Conservation (phyloP, 2,329 filamentous ascomycete species). For the Pseudocercospora macadamiae region DNA sequence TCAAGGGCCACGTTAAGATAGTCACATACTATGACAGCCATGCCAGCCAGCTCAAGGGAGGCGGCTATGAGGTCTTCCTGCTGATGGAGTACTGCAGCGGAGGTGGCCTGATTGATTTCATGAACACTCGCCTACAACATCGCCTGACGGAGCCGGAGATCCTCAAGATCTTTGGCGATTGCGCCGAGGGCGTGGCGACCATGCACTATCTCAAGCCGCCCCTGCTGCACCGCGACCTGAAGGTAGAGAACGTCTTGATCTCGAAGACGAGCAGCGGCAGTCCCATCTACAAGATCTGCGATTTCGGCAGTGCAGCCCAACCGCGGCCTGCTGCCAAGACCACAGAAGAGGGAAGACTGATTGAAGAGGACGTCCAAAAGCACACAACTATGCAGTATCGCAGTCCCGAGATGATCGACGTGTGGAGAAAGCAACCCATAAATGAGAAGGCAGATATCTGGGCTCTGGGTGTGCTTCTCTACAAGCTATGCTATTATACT, state of each 20-base stretch:
- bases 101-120: conserved; percentile 96
- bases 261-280: conserved; percentile 61
- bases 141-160: conserved; percentile 97
- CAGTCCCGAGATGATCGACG: conserved; percentile 98
- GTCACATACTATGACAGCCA: conserved; percentile 99
- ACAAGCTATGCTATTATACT: conserved; percentile 99
- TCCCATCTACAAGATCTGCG: conserved; percentile 90
- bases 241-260: conserved; percentile 97
- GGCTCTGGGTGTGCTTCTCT: conserved; percentile 91
- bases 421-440: conserved; percentile 93
- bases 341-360: conserved; percentile 82
- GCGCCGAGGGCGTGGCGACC: conserved; percentile 92
- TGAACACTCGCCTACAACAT: conserved; percentile 97
- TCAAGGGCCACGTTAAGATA: conserved; percentile 94
- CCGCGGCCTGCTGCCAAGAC: conserved; percentile 84
- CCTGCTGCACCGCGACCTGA: conserved; percentile 88
- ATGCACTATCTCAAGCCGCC: conserved; percentile 99
- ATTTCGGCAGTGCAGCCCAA: conserved; percentile 90
- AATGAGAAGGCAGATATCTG: conserved; percentile 99
- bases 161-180: conserved; percentile 92
- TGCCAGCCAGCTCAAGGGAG: conserved; percentile 87
- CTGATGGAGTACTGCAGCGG: conserved; percentile 98
- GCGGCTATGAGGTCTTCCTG: conserved; percentile 95
- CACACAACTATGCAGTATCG: conserved; percentile 97
- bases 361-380: conserved; percentile 95